Evolutionary conservation across 805 yeast species (phyloP).

Genomic region (Candida schatavii): DNA sequence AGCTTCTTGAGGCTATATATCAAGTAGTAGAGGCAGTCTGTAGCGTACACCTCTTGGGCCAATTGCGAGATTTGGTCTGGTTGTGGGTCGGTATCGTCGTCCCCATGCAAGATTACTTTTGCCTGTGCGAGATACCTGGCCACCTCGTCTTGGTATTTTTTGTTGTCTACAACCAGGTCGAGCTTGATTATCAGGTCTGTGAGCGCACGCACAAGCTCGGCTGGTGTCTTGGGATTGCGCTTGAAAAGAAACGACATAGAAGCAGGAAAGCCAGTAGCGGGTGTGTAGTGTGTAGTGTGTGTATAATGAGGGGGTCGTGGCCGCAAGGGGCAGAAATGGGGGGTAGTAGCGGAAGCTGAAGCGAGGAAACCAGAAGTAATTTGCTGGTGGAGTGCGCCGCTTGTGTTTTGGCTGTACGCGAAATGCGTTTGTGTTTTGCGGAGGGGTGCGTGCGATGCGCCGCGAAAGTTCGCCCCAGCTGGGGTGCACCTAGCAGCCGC

Average conservation of each 20-base stretch:
- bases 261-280: no score
- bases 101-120: constrained; percentile 66
- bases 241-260: constrained; percentile 92
- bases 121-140: constrained; percentile 62
- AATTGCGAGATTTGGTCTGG: constrained; percentile 74
- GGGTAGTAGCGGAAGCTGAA: no score
- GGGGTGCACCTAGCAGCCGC: no score
- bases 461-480: no score
- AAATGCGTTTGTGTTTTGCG: no score
- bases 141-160: constrained; percentile 70
- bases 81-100: constrained; percentile 58
- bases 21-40: constrained; percentile 65
- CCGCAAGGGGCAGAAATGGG: no score
- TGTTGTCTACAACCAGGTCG: constrained; percentile 42
- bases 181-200: constrained; percentile 70
- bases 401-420: no score
- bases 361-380: no score
- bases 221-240: constrained; percentile 85
- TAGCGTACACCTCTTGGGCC: constrained; percentile 73
- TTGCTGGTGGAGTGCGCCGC: no score
- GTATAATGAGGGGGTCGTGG: no score
- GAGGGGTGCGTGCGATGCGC: no score
- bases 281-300: no score
- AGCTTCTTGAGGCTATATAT: constrained; percentile 58
- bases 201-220: constrained; percentile 73